phyloP scores from a whole-genome alignment of 2,329 filamentous ascomycete genomes.

The Aotearoamyces nothofagi region DNA sequence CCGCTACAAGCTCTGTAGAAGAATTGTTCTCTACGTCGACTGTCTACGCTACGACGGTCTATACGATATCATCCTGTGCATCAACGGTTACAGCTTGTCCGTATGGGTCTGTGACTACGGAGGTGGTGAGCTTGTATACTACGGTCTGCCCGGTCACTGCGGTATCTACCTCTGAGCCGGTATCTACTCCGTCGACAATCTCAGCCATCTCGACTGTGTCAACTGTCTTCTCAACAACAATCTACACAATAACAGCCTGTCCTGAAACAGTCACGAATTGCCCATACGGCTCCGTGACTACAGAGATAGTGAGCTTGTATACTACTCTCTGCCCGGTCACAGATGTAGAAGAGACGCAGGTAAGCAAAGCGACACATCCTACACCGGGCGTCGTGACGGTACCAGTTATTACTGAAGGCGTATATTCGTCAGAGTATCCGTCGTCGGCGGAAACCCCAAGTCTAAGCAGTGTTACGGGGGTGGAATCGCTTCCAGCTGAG shows the following conservation, averaged over 20 bases:
- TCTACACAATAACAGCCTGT: constrained; percentile 2
- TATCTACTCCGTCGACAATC: too few species aligned
- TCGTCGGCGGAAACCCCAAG: too few species aligned
- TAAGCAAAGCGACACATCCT: too few species aligned
- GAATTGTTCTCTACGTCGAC: not conserved
- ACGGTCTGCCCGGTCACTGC: too few species aligned
- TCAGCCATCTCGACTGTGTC: constrained; percentile 1
- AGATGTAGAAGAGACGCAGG: too few species aligned
- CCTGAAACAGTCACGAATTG: constrained; percentile 2
- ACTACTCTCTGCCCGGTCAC: constrained; percentile 30
- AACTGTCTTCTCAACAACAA: constrained; percentile 3
- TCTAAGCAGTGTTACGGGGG: too few species aligned
- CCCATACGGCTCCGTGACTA: constrained; percentile 7
- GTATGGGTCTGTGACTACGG: not conserved
- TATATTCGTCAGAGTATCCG: too few species aligned
- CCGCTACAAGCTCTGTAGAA: too few species aligned
- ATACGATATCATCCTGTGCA: not conserved
- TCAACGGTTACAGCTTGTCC: not conserved
- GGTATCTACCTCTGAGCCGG: too few species aligned
- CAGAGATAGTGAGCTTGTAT: constrained; percentile 24
- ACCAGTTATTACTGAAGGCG: too few species aligned
- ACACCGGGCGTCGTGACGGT: too few species aligned
- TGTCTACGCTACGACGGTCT: not conserved
- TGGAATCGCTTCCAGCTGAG: too few species aligned
- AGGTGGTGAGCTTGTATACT: not conserved